Conservation (phyloP, 257 asterid species). For the Solanum lycopersicoides region DNA sequence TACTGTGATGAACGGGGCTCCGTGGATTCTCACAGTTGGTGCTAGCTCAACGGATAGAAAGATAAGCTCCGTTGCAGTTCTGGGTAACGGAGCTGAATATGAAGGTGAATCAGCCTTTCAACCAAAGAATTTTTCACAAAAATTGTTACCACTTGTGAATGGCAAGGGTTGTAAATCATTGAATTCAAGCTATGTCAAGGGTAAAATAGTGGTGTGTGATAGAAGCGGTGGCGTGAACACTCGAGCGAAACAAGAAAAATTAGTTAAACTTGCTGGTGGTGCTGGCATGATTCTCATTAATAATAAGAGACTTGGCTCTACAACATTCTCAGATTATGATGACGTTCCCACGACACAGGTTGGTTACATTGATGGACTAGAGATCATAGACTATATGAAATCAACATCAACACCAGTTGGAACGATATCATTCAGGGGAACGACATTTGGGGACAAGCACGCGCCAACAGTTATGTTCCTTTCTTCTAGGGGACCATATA, state of each 20-base stretch:
- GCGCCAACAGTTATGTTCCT: not conserved
- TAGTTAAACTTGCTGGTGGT: not conserved
- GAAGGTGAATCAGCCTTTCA: not conserved
- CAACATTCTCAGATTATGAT: not conserved
- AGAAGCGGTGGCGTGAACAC: not conserved
- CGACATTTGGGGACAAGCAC: not conserved
- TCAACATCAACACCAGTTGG: conserved; percentile 1
- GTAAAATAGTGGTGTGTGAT: not conserved
- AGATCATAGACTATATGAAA: not conserved
- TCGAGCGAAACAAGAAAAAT: not conserved
- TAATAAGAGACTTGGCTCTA: not conserved
- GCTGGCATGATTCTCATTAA: not conserved
- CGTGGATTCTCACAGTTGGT: conserved; percentile 2
- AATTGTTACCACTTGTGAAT: not conserved
- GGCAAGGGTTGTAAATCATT: not conserved
- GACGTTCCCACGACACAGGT: not conserved
- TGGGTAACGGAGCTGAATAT: not conserved
- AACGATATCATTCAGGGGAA: conserved; percentile 1
- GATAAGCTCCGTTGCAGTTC: not conserved
- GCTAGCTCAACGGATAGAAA: conserved; percentile 1
- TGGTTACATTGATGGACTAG: not conserved
- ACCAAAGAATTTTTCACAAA: not conserved
- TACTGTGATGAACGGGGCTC: not conserved
- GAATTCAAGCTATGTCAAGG: not conserved
- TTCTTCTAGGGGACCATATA: not conserved